Percentiles rank a stretch among this genome's conserved stretches.
Evolutionary conservation across 305 asterid species (phyloP).

Genomic region (Nicotiana rustica): DNA sequence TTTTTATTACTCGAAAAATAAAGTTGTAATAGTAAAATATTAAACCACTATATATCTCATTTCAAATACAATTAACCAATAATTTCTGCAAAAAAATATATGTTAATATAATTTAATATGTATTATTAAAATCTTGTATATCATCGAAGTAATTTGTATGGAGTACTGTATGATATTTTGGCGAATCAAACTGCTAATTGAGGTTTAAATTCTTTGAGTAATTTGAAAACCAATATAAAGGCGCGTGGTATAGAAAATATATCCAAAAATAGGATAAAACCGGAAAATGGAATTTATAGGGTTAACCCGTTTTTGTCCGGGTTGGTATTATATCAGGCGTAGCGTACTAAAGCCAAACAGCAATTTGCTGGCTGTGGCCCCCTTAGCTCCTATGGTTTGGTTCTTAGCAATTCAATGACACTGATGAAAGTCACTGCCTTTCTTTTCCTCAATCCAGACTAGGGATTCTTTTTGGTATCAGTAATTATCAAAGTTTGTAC

Average conservation of each 20-base stretch:
- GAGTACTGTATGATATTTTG: too few species aligned
- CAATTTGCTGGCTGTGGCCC: conserved; percentile 30
- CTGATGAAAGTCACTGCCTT: conserved; percentile 42
- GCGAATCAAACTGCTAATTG: too few species aligned
- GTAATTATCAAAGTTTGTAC: conserved; percentile 26
- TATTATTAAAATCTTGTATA: too few species aligned
- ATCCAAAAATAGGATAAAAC: conserved; percentile 44
- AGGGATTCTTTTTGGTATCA: conserved; percentile 28
- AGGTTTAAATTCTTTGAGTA: not conserved
- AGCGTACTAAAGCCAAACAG: conserved; percentile 46
- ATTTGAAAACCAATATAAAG: conserved; percentile 23
- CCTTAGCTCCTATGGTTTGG: conserved; percentile 42
- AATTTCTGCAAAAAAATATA: too few species aligned
- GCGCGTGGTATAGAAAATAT: conserved; percentile 37
- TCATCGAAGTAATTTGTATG: too few species aligned
- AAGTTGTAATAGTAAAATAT: too few species aligned
- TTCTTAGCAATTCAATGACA: conserved; percentile 58
- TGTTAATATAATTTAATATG: too few species aligned
- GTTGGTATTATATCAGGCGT: conserved; percentile 45
- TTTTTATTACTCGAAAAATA: too few species aligned
- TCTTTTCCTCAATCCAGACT: conserved; percentile 36
- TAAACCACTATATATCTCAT: too few species aligned
- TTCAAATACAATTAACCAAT: too few species aligned
- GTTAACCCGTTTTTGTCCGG: conserved; percentile 74
- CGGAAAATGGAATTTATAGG: conserved; percentile 45